Evolutionary conservation across 345 rosid genomes (phyloP).

Genomic region (Eucalyptus erythrocorys): DNA sequence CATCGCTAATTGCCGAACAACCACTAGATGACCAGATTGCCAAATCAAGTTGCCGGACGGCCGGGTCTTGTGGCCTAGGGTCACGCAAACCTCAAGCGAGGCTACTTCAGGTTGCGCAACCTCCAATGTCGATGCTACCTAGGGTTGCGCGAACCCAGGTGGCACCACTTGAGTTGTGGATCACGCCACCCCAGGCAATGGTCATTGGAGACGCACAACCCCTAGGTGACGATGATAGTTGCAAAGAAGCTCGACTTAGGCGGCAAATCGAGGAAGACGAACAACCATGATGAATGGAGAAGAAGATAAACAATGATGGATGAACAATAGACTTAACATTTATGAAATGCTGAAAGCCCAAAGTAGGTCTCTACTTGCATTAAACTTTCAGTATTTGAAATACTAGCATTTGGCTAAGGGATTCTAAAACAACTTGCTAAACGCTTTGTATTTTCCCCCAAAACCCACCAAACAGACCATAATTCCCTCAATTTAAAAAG

Average conservation of each 20-base stretch:
- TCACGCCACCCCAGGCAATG: fast-evolving
- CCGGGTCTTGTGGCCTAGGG: fast-evolving
- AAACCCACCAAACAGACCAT: fast-evolving
- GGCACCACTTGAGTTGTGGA: fast-evolving
- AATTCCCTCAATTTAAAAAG: no score
- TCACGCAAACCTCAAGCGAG: fast-evolving
- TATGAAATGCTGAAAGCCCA: fast-evolving
- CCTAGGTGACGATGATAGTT: fast-evolving
- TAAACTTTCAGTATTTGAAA: fast-evolving
- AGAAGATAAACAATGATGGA: no score
- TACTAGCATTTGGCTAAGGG: no score
- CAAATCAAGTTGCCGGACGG: fast-evolving
- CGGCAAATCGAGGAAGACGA: fast-evolving
- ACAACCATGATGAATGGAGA: fast-evolving
- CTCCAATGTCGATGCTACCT: fast-evolving
- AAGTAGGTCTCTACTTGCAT: no score
- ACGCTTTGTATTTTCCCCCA: no score
- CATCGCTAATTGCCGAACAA: fast-evolving
- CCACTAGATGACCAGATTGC: fast-evolving
- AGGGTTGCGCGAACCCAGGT: fast-evolving
- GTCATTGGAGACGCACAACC: fast-evolving
- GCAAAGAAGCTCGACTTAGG: fast-evolving
- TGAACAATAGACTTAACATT: no score
- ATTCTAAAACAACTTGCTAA: no score
- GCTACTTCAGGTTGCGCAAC: fast-evolving